A percentile compares a stretch with the other conserved stretches of the same genome.
Evolutionary conservation across 192 early-diverging fungal genomes (phyloP).

Genomic region (Podila clonocystis): DNA sequence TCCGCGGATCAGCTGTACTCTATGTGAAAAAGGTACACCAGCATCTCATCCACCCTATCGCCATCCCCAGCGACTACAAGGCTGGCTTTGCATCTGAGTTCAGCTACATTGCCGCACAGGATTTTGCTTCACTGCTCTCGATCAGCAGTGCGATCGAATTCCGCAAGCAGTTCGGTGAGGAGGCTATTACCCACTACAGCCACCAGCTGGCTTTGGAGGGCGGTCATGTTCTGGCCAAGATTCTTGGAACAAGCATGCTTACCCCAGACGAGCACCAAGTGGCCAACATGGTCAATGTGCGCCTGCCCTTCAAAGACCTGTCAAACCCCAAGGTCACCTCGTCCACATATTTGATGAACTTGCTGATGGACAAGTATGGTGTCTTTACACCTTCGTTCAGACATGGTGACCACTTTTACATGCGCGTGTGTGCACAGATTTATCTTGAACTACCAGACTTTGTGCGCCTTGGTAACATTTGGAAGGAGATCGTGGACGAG

Average conservation of each 20-base stretch:
- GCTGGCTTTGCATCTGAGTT: slow-evolving; percentile 57
- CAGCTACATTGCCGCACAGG: slow-evolving; percentile 60
- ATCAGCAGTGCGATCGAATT: slow-evolving; percentile 60
- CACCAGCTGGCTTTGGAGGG: slow-evolving; percentile 65
- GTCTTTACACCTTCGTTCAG: slow-evolving; percentile 53
- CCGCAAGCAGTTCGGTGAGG: slow-evolving; percentile 61
- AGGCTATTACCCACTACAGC: slow-evolving; percentile 61
- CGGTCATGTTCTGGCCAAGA: slow-evolving; percentile 62
- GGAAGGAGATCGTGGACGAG: slow-evolving; percentile 54
- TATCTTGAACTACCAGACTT: slow-evolving; percentile 62
- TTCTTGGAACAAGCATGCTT: slow-evolving; percentile 67
- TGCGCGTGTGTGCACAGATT: slow-evolving; percentile 65
- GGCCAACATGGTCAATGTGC: slow-evolving; percentile 68
- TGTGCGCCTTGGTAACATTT: slow-evolving; percentile 51
- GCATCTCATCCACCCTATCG: slow-evolving; percentile 51
- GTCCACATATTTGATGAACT: slow-evolving; percentile 21
- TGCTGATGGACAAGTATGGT: slow-evolving; percentile 56
- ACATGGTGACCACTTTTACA: slow-evolving; percentile 61
- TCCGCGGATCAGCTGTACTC: slow-evolving; percentile 62
- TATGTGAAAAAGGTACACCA: slow-evolving; percentile 61
- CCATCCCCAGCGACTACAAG: slow-evolving; percentile 57
- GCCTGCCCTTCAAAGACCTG: slow-evolving; percentile 55
- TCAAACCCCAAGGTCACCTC: slow-evolving; percentile 33
- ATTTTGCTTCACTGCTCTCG: slow-evolving; percentile 45
- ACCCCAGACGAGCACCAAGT: slow-evolving; percentile 58